Evolutionary conservation across 371 early-diverging fungal species (phyloP).

Genomic region (Mortierella polycephala): DNA sequence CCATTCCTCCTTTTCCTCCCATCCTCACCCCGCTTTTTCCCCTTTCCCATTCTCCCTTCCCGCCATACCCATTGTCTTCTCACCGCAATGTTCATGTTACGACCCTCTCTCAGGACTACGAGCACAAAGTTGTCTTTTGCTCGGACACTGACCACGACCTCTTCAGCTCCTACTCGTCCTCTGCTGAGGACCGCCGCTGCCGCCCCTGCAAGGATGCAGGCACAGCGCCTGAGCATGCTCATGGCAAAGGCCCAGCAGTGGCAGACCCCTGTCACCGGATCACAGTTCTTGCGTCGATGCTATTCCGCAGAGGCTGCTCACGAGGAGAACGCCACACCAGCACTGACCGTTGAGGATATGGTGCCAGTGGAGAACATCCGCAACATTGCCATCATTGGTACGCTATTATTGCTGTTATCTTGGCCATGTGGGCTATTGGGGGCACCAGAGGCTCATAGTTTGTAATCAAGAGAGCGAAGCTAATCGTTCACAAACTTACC

Average conservation of each 20-base stretch:
- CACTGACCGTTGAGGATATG: constrained; percentile 47
- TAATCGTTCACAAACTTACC: background rate
- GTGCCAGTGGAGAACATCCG: constrained; percentile 53
- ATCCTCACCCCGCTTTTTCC: background rate
- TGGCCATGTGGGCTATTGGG: background rate
- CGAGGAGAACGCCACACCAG: constrained; percentile 20
- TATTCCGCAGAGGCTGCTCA: constrained; percentile 31
- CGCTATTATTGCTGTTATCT: background rate
- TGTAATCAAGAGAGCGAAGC: background rate
- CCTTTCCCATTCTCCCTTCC: background rate
- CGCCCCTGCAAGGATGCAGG: constrained; percentile 17
- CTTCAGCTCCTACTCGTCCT: constrained; percentile 11
- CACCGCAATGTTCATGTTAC: constrained; percentile 37
- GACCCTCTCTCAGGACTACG: constrained; percentile 28
- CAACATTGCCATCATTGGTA: constrained; percentile 55
- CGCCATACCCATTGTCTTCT: constrained; percentile 9
- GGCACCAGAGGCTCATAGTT: too few relatives aligned
- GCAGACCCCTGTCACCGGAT: constrained; percentile 11
- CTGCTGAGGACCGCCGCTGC: constrained; percentile 15
- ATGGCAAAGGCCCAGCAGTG: constrained; percentile 19
- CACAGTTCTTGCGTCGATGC: constrained; percentile 26
- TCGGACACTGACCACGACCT: constrained; percentile 15
- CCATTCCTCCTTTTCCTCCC: background rate
- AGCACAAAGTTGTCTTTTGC: constrained; percentile 12
- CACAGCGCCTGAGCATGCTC: constrained; percentile 31